Base-by-base conservation (phyloP, 768 basidiomycete genomes). In the Boletus sp. region DNA sequence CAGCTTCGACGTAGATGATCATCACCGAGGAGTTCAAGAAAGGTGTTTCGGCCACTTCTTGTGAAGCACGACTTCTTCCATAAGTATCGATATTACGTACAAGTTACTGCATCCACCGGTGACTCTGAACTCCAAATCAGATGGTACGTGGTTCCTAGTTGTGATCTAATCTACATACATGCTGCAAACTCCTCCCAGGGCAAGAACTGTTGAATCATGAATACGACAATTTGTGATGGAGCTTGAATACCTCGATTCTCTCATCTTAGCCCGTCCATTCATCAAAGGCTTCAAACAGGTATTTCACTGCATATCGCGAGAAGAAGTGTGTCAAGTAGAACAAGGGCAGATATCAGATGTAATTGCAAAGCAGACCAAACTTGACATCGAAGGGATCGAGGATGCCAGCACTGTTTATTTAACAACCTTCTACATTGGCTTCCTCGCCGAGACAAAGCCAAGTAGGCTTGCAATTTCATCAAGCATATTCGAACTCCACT, bases 181-280 rank as follows among this genome's bases (percentile, higher is more conserved):
- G 58, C 63, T 64, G 60, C 58, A 58, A 56, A 63, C 51, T 49
- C n/a, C 30, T 40, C 39, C 0, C 48, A 88, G 87, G 86, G 76
- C 94, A n/a, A 96, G 96, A 44, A 98, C 95, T n/a, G 97, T 99
- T 30, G 96, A 99, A 76, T 98, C 97, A 20, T 85, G 91, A 65
- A 82, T 98, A 77, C 87, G 97, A 44, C 94, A 94, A 72, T 81
- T 99, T 30, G 94, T 99, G 53, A 95, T 96, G 87, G 96, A 97
- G 76, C 86, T 99, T 52, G 96, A 98, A 78, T 92, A 88, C 64
- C 93, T 94, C 64, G 97, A 98, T 59, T 88, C 92, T 55, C 79
- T 99, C 65, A 84, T 86, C 54, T 78, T 94, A 56, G 95, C 94
- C 47, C 97, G 98, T 77, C 97, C 97, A 35, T 97, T 92, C 76